Percentiles rank a stretch among this genome's conserved stretches.
Evolutionary conservation across 345 rosid genomes (phyloP).

Genomic region (Rhizophora apiculata): DNA sequence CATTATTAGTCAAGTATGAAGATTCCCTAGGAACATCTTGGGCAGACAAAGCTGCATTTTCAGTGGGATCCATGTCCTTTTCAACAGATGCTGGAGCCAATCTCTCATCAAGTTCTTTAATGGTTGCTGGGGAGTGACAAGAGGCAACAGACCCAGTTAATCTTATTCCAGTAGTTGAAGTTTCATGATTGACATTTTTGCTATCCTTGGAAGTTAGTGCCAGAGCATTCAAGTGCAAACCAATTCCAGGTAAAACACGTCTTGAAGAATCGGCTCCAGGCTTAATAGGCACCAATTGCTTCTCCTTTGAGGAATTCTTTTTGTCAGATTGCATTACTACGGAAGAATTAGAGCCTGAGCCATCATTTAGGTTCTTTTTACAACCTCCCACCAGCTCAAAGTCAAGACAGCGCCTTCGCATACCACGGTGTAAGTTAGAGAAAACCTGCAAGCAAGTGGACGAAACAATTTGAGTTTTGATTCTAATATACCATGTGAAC

Average conservation of each 20-base stretch:
- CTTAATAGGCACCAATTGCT: constrained; percentile 41
- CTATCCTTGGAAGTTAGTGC: constrained; percentile 48
- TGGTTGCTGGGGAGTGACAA: constrained; percentile 30
- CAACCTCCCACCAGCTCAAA: constrained; percentile 64
- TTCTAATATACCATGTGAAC: no score
- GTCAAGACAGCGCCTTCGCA: constrained; percentile 92
- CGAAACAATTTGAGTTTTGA: constrained; percentile 5
- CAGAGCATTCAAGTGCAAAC: constrained; percentile 87
- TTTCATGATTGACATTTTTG: constrained; percentile 39
- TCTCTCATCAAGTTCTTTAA: constrained; percentile 42
- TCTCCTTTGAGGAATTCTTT: constrained; percentile 24
- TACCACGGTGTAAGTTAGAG: constrained; percentile 68
- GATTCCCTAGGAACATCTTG: constrained; percentile 56
- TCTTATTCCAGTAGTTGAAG: constrained; percentile 39
- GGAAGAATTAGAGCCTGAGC: constrained; percentile 35
- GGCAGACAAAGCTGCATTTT: constrained; percentile 29
- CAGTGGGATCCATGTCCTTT: constrained; percentile 36
- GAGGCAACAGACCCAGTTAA: constrained; percentile 40
- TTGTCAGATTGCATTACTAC: constrained; percentile 24
- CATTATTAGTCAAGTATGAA: constrained; percentile 32
- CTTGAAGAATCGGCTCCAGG: constrained; percentile 43
- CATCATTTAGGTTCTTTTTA: constrained; percentile 40
- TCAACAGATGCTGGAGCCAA: constrained; percentile 39
- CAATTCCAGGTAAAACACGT: constrained; percentile 76
- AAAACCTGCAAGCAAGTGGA: constrained; percentile 40